Conservation (phyloP, 1,139 yeast species). For the Protomyces inundatus region DNA sequence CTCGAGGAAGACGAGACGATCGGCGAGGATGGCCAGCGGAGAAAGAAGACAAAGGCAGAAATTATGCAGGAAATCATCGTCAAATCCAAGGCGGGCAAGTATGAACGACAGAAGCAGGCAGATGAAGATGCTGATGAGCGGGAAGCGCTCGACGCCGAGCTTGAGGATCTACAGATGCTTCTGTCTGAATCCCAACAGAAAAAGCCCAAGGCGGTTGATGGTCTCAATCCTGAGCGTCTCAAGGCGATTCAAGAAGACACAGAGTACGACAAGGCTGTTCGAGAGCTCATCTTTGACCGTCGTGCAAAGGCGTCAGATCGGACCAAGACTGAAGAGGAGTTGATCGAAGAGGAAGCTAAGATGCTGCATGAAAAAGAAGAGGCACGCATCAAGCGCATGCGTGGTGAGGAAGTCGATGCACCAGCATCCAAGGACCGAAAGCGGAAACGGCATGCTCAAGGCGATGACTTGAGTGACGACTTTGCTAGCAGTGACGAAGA, state of each 20-base stretch:
- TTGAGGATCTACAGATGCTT: constrained; percentile 52
- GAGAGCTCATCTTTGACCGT: constrained; percentile 74
- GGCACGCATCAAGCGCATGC: constrained; percentile 79
- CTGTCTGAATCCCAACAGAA: constrained; percentile 29
- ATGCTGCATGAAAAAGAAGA: constrained; percentile 65
- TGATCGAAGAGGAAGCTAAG: constrained; percentile 58
- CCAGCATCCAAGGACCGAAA: constrained; percentile 43
- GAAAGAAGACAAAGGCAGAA: constrained; percentile 83
- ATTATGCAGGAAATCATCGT: constrained; percentile 97
- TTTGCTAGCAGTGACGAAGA: constrained; percentile 35
- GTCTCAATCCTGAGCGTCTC: constrained; percentile 34
- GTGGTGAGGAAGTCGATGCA: constrained; percentile 71
- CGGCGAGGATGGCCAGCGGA: constrained; percentile 43
- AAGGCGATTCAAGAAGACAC: constrained; percentile 43
- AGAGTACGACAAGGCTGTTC: constrained; percentile 69
- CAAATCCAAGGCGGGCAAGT: constrained; percentile 83
- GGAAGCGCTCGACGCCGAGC: constrained; percentile 68
- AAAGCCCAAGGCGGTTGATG: constrained; percentile 33
- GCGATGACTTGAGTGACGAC: constrained; percentile 43
- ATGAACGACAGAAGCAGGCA: constrained; percentile 76
- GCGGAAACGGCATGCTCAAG: constrained; percentile 28
- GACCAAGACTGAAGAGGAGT: constrained; percentile 86
- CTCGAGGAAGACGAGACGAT: constrained; percentile 38
- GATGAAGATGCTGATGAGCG: constrained; percentile 66
- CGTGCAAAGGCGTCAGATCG: constrained; percentile 95